Conservation (phyloP, 225 moss, liverwort and hornwort genomes). For the Neckera pumila region DNA sequence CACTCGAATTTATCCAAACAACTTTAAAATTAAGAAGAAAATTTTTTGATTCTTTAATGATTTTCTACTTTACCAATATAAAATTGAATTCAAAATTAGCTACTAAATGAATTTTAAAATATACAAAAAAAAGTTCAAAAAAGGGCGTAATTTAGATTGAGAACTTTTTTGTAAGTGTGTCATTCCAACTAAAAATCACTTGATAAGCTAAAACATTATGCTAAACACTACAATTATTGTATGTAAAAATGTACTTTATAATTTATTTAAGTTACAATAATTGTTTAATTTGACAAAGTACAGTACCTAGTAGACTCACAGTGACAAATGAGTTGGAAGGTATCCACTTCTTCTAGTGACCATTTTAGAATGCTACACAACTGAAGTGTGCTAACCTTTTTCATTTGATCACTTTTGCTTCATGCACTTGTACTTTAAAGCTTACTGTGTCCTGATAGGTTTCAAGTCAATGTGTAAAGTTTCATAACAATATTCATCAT, state of each 20-base stretch:
- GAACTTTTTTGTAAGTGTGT: fast-evolving
- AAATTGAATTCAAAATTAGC: neutral
- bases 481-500: neutral
- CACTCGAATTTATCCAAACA: no score
- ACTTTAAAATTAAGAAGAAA: neutral
- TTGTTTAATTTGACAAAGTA: neutral
- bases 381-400: neutral
- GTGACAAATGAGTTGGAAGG: no score
- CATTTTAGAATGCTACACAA: no score
- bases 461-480: neutral
- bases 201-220: neutral
- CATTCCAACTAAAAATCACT: neutral
- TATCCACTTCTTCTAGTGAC: no score
- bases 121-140: fast-evolving
- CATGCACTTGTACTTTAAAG: neutral
- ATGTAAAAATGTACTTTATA: neutral
- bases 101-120: neutral
- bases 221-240: no score
- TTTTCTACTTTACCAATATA: neutral
- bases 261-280: neutral
- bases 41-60: neutral
- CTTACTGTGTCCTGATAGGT: neutral
- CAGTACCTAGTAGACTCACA: no score
- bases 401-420: neutral
- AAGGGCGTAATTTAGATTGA: neutral